Evolutionary conservation across 768 basidiomycete species (phyloP).

Genomic region (Kwoniella heveanensis): DNA sequence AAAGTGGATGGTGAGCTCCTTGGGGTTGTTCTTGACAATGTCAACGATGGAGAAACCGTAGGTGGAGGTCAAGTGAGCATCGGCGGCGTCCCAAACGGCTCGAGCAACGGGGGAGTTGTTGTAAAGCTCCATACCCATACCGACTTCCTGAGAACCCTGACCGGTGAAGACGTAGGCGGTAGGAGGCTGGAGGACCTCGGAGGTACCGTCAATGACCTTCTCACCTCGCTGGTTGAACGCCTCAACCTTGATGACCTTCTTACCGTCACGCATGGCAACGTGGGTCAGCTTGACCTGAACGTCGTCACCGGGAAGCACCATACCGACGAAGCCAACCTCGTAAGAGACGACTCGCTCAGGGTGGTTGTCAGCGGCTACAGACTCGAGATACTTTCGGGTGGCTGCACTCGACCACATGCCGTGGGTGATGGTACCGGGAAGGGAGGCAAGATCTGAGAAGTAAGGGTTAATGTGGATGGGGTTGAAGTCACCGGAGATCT

Average conservation of each 20-base stretch:
- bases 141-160: conserved; percentile 94
- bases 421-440: conserved; percentile 96
- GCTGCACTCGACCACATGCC: conserved; percentile 97
- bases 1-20: conserved; percentile 97
- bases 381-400: conserved; percentile 88
- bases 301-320: conserved; percentile 90
- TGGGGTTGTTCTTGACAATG: conserved; percentile 97
- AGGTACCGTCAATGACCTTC: conserved; percentile 87
- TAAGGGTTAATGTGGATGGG: conserved; percentile 99
- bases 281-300: conserved; percentile 85
- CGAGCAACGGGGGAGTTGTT: conserved; percentile 87
- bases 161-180: conserved; percentile 98
- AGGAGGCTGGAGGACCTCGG: conserved; percentile 85
- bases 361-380: conserved; percentile 85
- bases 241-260: conserved; percentile 86
- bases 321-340: conserved; percentile 92
- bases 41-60: conserved; percentile 99
- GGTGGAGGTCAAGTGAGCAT: conserved; percentile 85
- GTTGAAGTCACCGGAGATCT: conserved; percentile 96
- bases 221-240: conserved; percentile 82
- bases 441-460: conserved; percentile 88
- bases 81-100: conserved; percentile 95
- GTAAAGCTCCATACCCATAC: conserved; percentile 99
- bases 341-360: conserved; percentile 92
- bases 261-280: conserved; percentile 86